Evolutionary conservation across 2,329 filamentous ascomycete genomes (phyloP), one percentile per base, ranked within the genome.

Genomic region (Cercospora nicotianae): DNA sequence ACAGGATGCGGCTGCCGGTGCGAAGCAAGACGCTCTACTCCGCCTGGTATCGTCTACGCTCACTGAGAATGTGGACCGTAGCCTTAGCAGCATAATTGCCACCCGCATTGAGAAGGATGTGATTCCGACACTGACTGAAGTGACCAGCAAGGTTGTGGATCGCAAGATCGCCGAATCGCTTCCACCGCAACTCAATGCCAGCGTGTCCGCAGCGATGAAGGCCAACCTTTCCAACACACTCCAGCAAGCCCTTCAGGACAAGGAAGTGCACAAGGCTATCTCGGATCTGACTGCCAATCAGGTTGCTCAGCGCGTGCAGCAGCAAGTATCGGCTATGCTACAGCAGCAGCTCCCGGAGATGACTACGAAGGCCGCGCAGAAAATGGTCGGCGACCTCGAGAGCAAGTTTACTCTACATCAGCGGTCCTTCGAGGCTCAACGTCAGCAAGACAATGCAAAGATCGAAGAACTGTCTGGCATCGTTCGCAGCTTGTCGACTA

Each of bases 21-120:
- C 88, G n/a, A 89, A 89, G 75, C 89, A 91, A 75, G 89, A 91
- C 72, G 87, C 89, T 48, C 84, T 92, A 20, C 83, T 92, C 53
- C 87, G 88, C 30, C 80, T 91, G 63, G 87, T 92, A 3, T 91
- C 89, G 1, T 87, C 83, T 69, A 91, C 90, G 2, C 79, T 92
- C 55, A 87, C 87, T 10, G 88, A 90, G 68, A 91, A 91, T 66
- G 87, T 92, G 26, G 89, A 92, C 79, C 89, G 91, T 74, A 91
- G 92, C 23, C 85, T 97, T 42, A 85, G 89, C 69, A 89, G 88
- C 69, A 91, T 96, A 72, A 89, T 97, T 61, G 87, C 88, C 58
- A 86, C 89, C 59, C 91, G 91, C 78, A 92, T 97, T 72, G 87
- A 92, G 69, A 85, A 89, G 65, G 85, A 89, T 13, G 87, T 97